Percentiles rank a stretch among this genome's conserved stretches.
These are phyloP conservation scores for Fraxinus platypoda DNA, from an alignment of 305 asterid genomes.

Conservation along the genomic window DNA sequence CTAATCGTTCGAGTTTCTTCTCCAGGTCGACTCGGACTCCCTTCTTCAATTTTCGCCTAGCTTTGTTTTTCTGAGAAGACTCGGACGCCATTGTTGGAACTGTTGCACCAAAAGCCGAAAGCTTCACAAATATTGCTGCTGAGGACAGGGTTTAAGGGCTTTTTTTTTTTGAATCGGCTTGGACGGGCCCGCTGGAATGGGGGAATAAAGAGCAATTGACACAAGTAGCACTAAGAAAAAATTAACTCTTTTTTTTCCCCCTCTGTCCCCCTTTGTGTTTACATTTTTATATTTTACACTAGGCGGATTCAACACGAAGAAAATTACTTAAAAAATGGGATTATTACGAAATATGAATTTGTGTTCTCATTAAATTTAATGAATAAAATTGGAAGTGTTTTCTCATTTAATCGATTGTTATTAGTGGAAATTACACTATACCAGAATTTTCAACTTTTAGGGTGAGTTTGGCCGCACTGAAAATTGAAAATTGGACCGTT, in stretches of 20 bases:
- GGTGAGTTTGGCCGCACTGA: no score
- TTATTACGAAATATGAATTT: background rate
- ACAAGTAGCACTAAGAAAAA: background rate
- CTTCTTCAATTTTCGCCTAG: conserved; percentile 50
- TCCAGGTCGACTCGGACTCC: conserved; percentile 45
- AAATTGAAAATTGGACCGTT: no score
- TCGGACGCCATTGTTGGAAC: conserved; percentile 46
- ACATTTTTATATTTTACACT: no score
- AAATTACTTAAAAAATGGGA: background rate
- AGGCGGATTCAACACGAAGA: background rate
- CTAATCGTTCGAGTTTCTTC: conserved; percentile 45
- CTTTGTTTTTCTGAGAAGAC: conserved; percentile 37
- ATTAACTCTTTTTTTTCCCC: background rate
- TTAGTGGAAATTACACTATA: no score
- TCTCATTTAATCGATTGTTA: background rate
- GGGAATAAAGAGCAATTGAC: background rate
- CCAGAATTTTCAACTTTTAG: no score
- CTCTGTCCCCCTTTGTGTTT: no score
- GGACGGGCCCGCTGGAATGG: background rate
- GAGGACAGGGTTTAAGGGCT: background rate
- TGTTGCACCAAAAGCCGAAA: background rate
- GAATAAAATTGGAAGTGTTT: background rate
- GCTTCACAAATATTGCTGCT: background rate
- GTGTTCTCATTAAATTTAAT: no score
- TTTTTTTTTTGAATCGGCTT: background rate